These are phyloP conservation scores for Ceratobasidium sp. DNA, from an alignment of 1,284 basidiomycete species.

Conservation along the genomic window DNA sequence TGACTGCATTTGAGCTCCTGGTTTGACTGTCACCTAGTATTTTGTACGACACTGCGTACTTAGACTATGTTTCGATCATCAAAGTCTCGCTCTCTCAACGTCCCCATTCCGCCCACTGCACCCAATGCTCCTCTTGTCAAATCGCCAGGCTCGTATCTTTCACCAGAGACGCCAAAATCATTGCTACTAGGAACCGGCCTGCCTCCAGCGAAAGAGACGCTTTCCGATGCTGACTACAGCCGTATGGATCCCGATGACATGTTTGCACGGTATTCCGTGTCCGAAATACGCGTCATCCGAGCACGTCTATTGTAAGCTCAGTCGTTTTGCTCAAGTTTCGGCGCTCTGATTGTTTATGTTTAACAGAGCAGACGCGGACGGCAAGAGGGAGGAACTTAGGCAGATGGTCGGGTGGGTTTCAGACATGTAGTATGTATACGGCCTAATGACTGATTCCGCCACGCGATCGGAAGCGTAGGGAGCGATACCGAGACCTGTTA, in stretches of 20 bases:
- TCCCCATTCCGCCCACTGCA: neutral
- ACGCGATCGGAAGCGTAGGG: conserved; percentile 70
- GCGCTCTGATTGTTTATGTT: conserved; percentile 1
- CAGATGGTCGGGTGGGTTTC: conserved; percentile 92
- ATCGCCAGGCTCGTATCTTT: conserved; percentile 37
- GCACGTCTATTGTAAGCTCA: conserved; percentile 69
- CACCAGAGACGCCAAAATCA: conserved; percentile 33
- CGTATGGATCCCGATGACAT: conserved; percentile 80
- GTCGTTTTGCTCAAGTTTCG: neutral
- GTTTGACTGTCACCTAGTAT: neutral
- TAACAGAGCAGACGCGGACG: conserved; percentile 83
- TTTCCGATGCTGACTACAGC: conserved; percentile 47
- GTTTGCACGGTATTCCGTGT: conserved; percentile 75
- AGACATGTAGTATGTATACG: conserved; percentile 40
- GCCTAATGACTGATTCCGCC: conserved; percentile 53
- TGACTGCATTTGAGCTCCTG: conserved; percentile 3
- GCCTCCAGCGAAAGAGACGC: conserved; percentile 17
- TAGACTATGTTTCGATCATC: conserved; percentile 26
- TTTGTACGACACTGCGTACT: neutral
- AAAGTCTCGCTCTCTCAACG: conserved; percentile 26
- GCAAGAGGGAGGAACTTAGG: conserved; percentile 90
- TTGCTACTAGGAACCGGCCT: conserved; percentile 18
- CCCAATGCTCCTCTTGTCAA: conserved; percentile 22
- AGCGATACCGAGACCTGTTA: conserved; percentile 92
- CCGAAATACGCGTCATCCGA: conserved; percentile 79